A percentile compares a stretch with the other conserved stretches of the same genome.
phyloP scores from a whole-genome alignment of 805 yeast species.

The Barnettozyma sucrosica region DNA sequence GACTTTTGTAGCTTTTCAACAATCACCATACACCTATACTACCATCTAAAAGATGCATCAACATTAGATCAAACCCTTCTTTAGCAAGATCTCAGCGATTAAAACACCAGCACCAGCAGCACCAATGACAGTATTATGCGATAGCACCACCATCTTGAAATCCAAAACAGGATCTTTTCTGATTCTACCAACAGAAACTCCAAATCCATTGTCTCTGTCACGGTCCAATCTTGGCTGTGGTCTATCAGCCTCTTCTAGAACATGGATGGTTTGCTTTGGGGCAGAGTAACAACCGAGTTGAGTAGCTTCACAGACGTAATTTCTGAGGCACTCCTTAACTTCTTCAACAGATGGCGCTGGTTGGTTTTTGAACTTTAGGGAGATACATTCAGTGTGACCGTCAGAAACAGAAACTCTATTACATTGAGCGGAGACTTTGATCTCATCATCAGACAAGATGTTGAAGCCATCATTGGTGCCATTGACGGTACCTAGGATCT shows the following conservation, averaged over 20 bases:
- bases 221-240: slow-evolving; percentile 98
- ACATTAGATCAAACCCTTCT: slow-evolving; percentile 53
- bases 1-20: not conserved
- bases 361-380: slow-evolving; percentile 73
- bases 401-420: slow-evolving; percentile 95
- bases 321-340: slow-evolving; percentile 61
- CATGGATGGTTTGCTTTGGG: slow-evolving; percentile 88
- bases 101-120: slow-evolving; percentile 98
- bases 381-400: slow-evolving; percentile 95
- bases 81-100: slow-evolving; percentile 84
- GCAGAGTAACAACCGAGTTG: slow-evolving; percentile 83
- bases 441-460: slow-evolving; percentile 57
- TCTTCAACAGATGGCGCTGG: slow-evolving; percentile 84
- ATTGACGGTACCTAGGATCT: slow-evolving; percentile 70
- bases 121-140: slow-evolving; percentile 96
- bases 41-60: not conserved
- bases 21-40: too few species aligned
- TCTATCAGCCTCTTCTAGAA: slow-evolving; percentile 84
- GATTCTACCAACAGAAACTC: slow-evolving; percentile 91
- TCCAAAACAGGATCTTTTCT: slow-evolving; percentile 93
- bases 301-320: slow-evolving; percentile 80
- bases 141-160: slow-evolving; percentile 92
- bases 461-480: slow-evolving; percentile 48
- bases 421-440: slow-evolving; percentile 92
- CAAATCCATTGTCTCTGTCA: slow-evolving; percentile 89